phyloP scores from a whole-genome alignment of 805 yeast species.

The Sugiyamaella chiloensis region DNA sequence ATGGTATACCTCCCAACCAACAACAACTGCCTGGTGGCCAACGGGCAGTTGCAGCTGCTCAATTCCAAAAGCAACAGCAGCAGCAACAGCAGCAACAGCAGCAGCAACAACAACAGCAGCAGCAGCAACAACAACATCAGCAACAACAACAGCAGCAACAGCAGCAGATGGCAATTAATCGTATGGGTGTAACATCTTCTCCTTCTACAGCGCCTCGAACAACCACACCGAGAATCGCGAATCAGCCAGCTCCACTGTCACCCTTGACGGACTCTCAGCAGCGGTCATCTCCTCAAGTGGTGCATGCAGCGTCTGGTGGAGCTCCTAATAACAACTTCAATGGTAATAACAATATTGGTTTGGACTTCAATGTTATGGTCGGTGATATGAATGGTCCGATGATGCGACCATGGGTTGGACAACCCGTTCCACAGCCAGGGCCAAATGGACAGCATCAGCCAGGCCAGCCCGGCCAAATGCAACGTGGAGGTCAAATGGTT shows the following conservation, averaged over 20 bases:
- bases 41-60: not conserved
- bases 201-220: conserved; percentile 21
- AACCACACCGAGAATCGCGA: conserved; percentile 29
- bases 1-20: conserved; percentile 20
- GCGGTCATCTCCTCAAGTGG: conserved; percentile 11
- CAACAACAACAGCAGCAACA: conserved; percentile 9
- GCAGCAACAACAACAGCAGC: conserved; percentile 12
- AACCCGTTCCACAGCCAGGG: conserved; percentile 10
- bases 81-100: conserved; percentile 8
- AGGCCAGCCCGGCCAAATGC: not conserved
- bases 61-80: conserved; percentile 1
- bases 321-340: conserved; percentile 16
- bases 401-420: conserved; percentile 23
- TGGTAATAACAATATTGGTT: conserved; percentile 23
- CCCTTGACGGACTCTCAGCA: conserved; percentile 20
- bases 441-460: conserved; percentile 7
- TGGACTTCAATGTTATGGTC: conserved; percentile 31
- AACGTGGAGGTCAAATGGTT: conserved; percentile 12
- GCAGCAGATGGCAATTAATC: conserved; percentile 7
- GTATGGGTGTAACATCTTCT: conserved; percentile 10
- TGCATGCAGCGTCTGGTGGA: conserved; percentile 5
- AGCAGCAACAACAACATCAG: conserved; percentile 10
- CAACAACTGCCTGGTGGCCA: conserved; percentile 25
- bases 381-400: conserved; percentile 28
- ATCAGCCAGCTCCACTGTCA: conserved; percentile 28